phyloP scores from a whole-genome alignment of 495 filamentous ascomycete genomes.

The Margaritispora aquatica region DNA sequence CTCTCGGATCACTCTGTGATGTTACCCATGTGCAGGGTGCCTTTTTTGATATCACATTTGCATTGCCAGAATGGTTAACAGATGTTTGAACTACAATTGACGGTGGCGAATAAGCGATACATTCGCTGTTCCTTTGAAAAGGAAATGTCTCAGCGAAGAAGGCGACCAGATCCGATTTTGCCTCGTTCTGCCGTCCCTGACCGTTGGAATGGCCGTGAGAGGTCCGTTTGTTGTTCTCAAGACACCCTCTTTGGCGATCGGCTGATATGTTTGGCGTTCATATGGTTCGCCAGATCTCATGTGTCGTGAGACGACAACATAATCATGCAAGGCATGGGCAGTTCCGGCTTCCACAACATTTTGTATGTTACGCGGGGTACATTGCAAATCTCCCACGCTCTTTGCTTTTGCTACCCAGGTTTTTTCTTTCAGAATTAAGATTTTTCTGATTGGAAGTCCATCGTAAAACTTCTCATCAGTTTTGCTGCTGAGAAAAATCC shows the following conservation, averaged over 20 bases:
- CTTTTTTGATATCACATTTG: neutral
- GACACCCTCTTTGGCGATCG: conserved; percentile 3
- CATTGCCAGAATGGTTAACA: neutral
- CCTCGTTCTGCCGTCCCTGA: conserved; percentile 8
- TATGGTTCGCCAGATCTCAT: neutral
- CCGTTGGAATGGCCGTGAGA: conserved; percentile 9
- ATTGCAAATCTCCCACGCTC: neutral
- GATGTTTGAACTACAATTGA: neutral
- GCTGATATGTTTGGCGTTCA: neutral
- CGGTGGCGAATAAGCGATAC: neutral
- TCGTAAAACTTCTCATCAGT: neutral
- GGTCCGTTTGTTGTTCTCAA: conserved; percentile 3
- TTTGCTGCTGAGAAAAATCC: neutral
- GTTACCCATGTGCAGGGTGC: neutral
- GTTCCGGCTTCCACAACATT: neutral
- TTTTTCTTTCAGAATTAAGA: neutral
- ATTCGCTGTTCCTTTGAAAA: neutral
- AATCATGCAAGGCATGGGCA: conserved; percentile 2
- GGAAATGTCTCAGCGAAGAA: conserved; percentile 4
- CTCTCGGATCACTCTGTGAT: neutral
- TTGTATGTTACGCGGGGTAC: conserved; percentile 12
- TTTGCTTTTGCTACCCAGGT: conserved; percentile 1
- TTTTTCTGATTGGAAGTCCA: conserved; percentile 2
- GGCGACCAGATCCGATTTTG: conserved; percentile 16
- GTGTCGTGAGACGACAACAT: neutral